Evolutionary conservation across 345 rosid species (phyloP), one percentile per base, ranked within the genome.

Genomic region (Pistacia atlantica): DNA sequence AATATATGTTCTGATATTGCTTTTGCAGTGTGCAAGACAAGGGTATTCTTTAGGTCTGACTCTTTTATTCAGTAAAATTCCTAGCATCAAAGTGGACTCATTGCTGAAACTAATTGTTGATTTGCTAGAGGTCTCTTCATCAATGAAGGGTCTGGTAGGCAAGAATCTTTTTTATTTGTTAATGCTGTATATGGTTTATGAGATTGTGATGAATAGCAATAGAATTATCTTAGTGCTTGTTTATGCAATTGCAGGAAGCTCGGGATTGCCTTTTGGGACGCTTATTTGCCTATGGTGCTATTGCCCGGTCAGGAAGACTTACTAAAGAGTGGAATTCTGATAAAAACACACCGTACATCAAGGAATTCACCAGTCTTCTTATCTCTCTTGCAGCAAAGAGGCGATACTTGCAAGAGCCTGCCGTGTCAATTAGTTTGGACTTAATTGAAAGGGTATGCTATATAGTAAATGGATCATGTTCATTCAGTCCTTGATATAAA

Each of bases 71-170:
- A 76, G 89, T 68, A 62, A 83, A 12, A 83, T 94, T 66, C 80
- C 92, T 58, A 77, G 87, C 82, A 83, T 97, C 83, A 87, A 83
- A 72, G 77, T 92, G 70, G 97, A 87, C 48, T 84, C 97, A 10
- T 67, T 94, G 73, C 83, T 94, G 83, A 97, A 91, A 75, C 92
- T 97, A 49, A 83, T 92, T 80, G 83, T 78, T 78, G 83, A 90
- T 72, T 76, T 87, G 37, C 82, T 96, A 70, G 98, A 93, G 73
- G 90, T 91, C 67, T 89, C 97, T 72, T 89, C 99, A 8, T 89
- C 98, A 8, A 91, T 90, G 98, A 97, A 86, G 89, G 98, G 99
- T 51, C 97, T 92, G 90, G 99, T 94, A 79, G 61, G 92, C 78
- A 74, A 72, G 48, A 42, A 56, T 67, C 31, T 33, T 22, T n/a